Evolutionary conservation across 2,329 filamentous ascomycete species (phyloP), one percentile per base, ranked within the genome.

Genomic region (Cladosporium sp.): DNA sequence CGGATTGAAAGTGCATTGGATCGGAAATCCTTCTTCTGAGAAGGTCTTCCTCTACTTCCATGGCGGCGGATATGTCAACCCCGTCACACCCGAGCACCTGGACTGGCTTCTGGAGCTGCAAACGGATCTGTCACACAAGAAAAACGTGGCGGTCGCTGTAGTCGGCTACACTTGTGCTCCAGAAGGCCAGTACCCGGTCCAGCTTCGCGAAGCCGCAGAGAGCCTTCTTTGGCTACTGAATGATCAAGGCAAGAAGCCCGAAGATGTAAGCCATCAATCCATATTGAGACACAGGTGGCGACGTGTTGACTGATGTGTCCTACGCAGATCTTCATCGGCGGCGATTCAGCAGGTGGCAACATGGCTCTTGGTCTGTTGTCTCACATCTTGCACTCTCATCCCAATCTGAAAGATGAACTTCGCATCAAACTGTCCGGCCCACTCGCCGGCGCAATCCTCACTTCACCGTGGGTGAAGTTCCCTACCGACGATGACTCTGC

Each of bases 151-250:
- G 34, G 75, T 85, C 57, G 80, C 88, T 58, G 74, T 85, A 26
- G 78, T 87, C n/a, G 82, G 82, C 46, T 89, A 89, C 74, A 84
- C 83, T 28, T 80, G 88, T n/a, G 81, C 85, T 0, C 82, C 82
- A 3, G 74, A 80, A 43, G 70, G 69, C 18, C 72, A 73, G 48
- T 85, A 85, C 70, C 84, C 84, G 1, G 75, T 77, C 7, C 82
- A 85, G 68, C 74, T 85, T 8, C 73, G 76, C 66, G 80, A 86
- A 74, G 82, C 79, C 14, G 75, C 79, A 23, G 75, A 79, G 34
- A 73, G 79, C 11, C 70, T 85, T n/a, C 39, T 43, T 7, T 77
- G 82, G 69, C 74, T 84, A 18, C 60, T 82, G 1, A 71, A 79
- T 18, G 74, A 69, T 2, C 71, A 77, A 54, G 71, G 73, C 25